phyloP scores from a whole-genome alignment of 257 asterid genomes.

The Gynochthodes officinalis region DNA sequence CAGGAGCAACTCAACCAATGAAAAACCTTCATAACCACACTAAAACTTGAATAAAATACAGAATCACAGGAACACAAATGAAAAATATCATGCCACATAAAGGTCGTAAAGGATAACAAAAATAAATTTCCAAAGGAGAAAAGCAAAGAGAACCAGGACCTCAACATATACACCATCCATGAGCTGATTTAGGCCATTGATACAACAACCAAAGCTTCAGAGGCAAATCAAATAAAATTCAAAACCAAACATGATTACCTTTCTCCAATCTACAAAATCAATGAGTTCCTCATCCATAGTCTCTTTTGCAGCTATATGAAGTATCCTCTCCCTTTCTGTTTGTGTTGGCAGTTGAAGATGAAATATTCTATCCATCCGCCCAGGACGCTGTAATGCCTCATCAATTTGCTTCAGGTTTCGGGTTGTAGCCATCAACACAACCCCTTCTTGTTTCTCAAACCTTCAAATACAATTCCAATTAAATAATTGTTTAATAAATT shows the following conservation, averaged over 20 bases:
- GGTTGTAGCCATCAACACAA: constrained; percentile 97
- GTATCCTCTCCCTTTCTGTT: constrained; percentile 81
- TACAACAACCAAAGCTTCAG: constrained; percentile 1
- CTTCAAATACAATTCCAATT: constrained; percentile 37
- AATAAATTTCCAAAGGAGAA: not conserved
- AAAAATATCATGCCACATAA: not conserved
- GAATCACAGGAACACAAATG: not conserved
- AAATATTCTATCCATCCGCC: constrained; percentile 97
- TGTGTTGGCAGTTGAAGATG: constrained; percentile 90
- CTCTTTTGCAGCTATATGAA: constrained; percentile 68
- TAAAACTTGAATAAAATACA: not conserved
- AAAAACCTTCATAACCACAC: not conserved
- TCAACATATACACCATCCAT: not conserved
- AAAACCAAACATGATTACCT: constrained; percentile 41
- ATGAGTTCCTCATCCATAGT: constrained; percentile 88
- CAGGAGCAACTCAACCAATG: not conserved
- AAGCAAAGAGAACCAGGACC: not conserved
- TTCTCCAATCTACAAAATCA: constrained; percentile 84
- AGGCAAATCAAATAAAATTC: constrained; percentile 12
- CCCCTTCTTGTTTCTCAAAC: constrained; percentile 98
- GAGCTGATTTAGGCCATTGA: not conserved
- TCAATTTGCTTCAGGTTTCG: constrained; percentile 85
- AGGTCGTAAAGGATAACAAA: not conserved
- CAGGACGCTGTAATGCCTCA: constrained; percentile 93
- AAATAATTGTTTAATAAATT: constrained; percentile 2